Evolutionary conservation across 2,329 filamentous ascomycete species (phyloP).

Genomic region (Arachnomyces sp.): DNA sequence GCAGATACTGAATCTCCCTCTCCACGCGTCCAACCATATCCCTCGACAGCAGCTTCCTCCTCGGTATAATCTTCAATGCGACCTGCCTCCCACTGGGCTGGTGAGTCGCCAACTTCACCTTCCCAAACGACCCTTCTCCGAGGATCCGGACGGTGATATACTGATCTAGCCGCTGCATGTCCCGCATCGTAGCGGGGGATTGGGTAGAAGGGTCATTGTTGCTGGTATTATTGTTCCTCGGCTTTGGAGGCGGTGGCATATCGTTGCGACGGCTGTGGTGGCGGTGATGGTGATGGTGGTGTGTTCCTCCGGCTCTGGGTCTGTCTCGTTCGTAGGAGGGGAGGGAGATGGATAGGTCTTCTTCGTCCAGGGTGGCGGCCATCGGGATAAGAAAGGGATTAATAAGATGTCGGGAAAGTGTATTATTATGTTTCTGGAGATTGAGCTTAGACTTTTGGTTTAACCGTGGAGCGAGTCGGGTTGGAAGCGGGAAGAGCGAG

Average conservation of each 20-base stretch:
- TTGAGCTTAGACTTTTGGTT: too few species aligned
- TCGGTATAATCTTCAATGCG: constrained; percentile 92
- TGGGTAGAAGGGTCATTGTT: constrained; percentile 24
- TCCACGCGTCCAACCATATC: constrained; percentile 98
- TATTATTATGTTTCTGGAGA: too few species aligned
- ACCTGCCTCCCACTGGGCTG: constrained; percentile 89
- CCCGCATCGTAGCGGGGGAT: constrained; percentile 42
- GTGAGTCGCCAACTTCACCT: constrained; percentile 94
- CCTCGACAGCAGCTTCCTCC: constrained; percentile 89
- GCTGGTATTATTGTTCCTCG: constrained; percentile 15
- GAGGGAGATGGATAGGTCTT: constrained; percentile 30
- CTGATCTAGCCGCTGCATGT: constrained; percentile 78
- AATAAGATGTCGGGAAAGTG: too few species aligned
- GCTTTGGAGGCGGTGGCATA: constrained; percentile 5
- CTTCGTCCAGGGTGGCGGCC: constrained; percentile 29
- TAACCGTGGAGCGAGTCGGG: too few species aligned
- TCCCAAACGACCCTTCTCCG: constrained; percentile 95
- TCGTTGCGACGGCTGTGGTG: constrained; percentile 3
- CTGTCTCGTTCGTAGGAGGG: constrained; percentile 16
- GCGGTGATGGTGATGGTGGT: constrained; percentile 16
- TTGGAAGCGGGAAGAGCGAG: too few species aligned
- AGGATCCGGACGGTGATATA: constrained; percentile 87
- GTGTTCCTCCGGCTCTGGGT: constrained; percentile 7
- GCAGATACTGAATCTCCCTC: constrained; percentile 95
- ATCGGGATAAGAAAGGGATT: constrained; percentile 12